Conservation (phyloP, 352 stramenopile species). For the Thraustochytrium sp. region DNA sequence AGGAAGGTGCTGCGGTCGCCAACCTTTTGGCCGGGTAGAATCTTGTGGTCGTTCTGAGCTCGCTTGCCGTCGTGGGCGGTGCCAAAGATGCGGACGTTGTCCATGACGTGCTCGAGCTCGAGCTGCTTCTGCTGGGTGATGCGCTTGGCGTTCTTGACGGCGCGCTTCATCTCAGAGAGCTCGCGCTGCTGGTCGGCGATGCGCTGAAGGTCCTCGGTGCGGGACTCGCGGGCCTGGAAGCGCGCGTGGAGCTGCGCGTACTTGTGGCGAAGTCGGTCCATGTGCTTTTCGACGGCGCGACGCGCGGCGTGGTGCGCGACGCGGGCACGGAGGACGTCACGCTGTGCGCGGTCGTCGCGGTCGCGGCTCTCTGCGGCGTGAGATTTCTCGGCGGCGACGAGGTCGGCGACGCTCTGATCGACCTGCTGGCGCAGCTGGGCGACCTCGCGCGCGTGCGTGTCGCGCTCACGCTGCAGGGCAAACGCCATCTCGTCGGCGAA, state of each 20-base stretch:
- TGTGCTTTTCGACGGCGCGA: background rate
- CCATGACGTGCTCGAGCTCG: conserved; percentile 26
- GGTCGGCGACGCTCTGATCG: background rate
- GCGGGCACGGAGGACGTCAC: background rate
- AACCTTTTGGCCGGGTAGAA: conserved; percentile 17
- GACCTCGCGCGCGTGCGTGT: background rate
- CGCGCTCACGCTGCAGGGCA: background rate
- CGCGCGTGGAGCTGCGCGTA: background rate
- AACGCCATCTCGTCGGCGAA: background rate
- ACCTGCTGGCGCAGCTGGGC: background rate
- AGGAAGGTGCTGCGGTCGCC: conserved; percentile 18
- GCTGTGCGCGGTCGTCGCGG: background rate
- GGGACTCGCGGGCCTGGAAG: conserved; percentile 42
- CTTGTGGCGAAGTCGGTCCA: background rate
- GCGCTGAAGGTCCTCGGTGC: conserved; percentile 22
- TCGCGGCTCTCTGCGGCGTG: background rate
- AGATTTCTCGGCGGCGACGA: background rate
- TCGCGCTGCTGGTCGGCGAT: conserved; percentile 24
- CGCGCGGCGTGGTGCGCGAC: background rate
- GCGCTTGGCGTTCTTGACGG: background rate
- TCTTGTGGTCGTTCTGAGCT: background rate
- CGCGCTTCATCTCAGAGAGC: background rate
- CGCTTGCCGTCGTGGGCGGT: background rate
- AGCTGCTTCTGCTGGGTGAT: conserved; percentile 6
- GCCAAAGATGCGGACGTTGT: conserved; percentile 44